Evolutionary conservation across 352 stramenopile genomes (phyloP), one percentile per base, ranked within the genome.

Genomic region (Pythium apleroticum): DNA sequence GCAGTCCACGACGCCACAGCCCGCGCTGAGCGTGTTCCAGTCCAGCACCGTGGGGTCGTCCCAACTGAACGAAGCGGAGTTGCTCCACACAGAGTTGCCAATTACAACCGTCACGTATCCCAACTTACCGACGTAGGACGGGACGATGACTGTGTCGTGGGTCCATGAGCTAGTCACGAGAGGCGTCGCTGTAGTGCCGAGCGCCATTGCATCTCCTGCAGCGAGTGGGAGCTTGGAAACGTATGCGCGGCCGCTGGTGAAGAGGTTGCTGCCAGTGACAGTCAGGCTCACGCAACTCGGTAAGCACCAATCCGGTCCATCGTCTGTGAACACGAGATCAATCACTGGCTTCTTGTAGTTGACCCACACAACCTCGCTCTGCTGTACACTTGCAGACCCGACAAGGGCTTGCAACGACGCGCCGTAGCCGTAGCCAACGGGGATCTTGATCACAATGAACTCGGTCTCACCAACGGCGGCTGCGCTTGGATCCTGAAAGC

Each of bases 1-100:
- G 30, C 80, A 89, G 53, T 82, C 75, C 1, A 68, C 19, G 14
- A 79, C 59, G 3, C 66, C 65, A 24, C 80, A 89, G 0, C 65
- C 74, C n/a, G 71, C 33, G 5, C 58, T 72, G 24, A 83, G 68
- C 22, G 77, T 84, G 46, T 84, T 76, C 80, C 80, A 89, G 55
- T 87, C 77, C 3, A 89, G 67, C 49, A 87, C 69, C 0, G 68
- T 68, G 19, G 80, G 80, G 57, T 87, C 77, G 24, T 86, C 74
- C 80, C 80, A 89, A 52, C 76, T 86, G 60, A 87, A 89, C 10
- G 76, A 35, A 0, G 59, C 74, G 14, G 77, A 86, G 37, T 87
- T 87, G 37, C 80, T 89, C 31, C 74, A 68, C 4, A 86, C 28
- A 12, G 71, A 75, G 11, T 72, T 60, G 3, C 77, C 80, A n/a